These are phyloP conservation scores for Irpex sp. DNA, from an alignment of 1,284 basidiomycete species.

Conservation along the genomic window DNA sequence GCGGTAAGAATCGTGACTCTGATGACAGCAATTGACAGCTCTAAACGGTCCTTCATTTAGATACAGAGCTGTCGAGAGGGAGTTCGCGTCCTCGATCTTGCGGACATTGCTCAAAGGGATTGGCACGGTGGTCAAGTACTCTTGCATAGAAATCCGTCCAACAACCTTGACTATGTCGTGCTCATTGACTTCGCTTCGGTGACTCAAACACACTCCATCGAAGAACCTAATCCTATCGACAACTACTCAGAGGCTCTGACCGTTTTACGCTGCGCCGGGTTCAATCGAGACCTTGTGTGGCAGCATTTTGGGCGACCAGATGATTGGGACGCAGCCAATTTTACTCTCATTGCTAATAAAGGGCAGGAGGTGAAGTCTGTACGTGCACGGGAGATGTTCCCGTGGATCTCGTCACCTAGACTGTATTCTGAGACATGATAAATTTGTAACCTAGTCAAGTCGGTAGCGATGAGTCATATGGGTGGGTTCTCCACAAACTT, in stretches of 20 bases:
- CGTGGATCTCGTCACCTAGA: not conserved
- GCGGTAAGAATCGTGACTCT: not conserved
- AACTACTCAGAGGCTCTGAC: not conserved
- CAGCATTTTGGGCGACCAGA: slow-evolving; percentile 6
- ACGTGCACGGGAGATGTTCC: not conserved
- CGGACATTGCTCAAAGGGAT: slow-evolving; percentile 2
- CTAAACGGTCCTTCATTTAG: not conserved
- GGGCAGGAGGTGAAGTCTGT: not conserved
- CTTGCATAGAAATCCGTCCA: slow-evolving; percentile 3
- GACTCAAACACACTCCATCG: not conserved
- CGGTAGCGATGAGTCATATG: not conserved
- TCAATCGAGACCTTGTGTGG: slow-evolving; percentile 3
- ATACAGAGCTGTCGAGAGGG: slow-evolving; percentile 7
- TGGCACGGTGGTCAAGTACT: slow-evolving; percentile 4
- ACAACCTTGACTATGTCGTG: not conserved
- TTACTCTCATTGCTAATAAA: not conserved
- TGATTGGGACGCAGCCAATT: slow-evolving; percentile 2
- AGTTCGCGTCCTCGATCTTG: slow-evolving; percentile 3
- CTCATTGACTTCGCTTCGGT: slow-evolving; percentile 5
- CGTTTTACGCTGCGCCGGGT: not conserved
- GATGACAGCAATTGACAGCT: not conserved
- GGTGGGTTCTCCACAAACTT: not conserved
- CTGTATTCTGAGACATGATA: no score
- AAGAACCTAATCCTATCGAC: not conserved
- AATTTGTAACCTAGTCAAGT: not conserved